phyloP scores from a whole-genome alignment of 345 rosid species.

The Garcia nutans region DNA sequence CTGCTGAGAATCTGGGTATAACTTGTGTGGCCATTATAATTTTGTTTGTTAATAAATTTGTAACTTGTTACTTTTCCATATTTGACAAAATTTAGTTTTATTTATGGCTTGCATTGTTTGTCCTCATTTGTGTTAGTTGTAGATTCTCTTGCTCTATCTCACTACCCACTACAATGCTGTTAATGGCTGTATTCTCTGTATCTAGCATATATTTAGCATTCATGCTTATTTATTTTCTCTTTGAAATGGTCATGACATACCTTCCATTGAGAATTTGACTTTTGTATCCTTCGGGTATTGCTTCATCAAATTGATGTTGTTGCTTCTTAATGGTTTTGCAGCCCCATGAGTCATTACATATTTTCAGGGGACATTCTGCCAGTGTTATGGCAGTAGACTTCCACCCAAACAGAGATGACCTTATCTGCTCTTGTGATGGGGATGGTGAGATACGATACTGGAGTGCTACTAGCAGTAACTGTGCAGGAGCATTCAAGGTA shows the following conservation, averaged over 20 bases:
- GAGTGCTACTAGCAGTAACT: slow-evolving; percentile 76
- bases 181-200: neutral
- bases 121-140: too few relatives aligned
- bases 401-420: slow-evolving; percentile 84
- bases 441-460: slow-evolving; percentile 89
- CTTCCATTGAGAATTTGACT: neutral
- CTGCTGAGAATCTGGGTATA: neutral
- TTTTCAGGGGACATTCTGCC: slow-evolving; percentile 70
- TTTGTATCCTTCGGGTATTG: neutral
- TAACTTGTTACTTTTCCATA: too few relatives aligned
- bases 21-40: neutral
- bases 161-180: too few relatives aligned
- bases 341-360: slow-evolving; percentile 79
- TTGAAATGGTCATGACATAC: neutral
- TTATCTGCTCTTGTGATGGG: slow-evolving; percentile 86
- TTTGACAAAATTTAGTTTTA: too few relatives aligned
- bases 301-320: neutral
- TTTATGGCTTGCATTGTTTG: too few relatives aligned
- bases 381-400: slow-evolving; percentile 75
- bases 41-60: neutral
- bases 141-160: too few relatives aligned
- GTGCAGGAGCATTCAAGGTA: slow-evolving; percentile 76
- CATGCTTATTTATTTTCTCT: neutral
- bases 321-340: slow-evolving; percentile 37
- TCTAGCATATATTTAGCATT: neutral